Evolutionary conservation across 2,329 filamentous ascomycete genomes (phyloP).

Genomic region (Didymella pinodella): DNA sequence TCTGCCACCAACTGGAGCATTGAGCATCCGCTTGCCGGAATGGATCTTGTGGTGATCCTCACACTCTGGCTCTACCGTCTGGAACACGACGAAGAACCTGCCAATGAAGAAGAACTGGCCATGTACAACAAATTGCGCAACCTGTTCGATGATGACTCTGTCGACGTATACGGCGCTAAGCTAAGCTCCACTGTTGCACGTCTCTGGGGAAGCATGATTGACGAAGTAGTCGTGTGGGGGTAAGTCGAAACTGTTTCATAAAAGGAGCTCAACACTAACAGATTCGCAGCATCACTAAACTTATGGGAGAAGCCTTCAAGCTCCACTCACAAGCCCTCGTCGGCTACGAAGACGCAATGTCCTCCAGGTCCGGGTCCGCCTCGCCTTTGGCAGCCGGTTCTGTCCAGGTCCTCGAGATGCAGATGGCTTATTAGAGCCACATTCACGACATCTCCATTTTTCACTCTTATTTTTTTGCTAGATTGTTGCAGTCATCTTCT

Average conservation of each 20-base stretch:
- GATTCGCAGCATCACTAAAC: conserved; percentile 76
- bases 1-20: conserved; percentile 99
- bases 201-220: conserved; percentile 97
- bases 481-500: conserved; percentile 36
- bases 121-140: conserved; percentile 94
- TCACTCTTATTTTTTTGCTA: conserved; percentile 37
- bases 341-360: conserved; percentile 86
- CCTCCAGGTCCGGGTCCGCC: conserved; percentile 55
- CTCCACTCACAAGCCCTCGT: conserved; percentile 93
- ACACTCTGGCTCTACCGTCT: conserved; percentile 98
- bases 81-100: conserved; percentile 96
- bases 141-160: conserved; percentile 89
- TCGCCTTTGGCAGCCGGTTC: conserved; percentile 53
- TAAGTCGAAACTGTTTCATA: conserved; percentile 64
- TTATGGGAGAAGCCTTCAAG: conserved; percentile 98
- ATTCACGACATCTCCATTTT: conserved; percentile 31
- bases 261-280: conserved; percentile 54
- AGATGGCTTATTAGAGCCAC: conserved; percentile 51
- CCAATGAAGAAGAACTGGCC: conserved; percentile 79
- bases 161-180: conserved; percentile 80
- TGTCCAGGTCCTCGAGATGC: conserved; percentile 54
- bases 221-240: conserved; percentile 99
- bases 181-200: conserved; percentile 94
- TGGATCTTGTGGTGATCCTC: conserved; percentile 97
- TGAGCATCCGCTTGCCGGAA: conserved; percentile 93